phyloP scores from a whole-genome alignment of 352 stramenopile species.

The Pythium folliculosum region DNA sequence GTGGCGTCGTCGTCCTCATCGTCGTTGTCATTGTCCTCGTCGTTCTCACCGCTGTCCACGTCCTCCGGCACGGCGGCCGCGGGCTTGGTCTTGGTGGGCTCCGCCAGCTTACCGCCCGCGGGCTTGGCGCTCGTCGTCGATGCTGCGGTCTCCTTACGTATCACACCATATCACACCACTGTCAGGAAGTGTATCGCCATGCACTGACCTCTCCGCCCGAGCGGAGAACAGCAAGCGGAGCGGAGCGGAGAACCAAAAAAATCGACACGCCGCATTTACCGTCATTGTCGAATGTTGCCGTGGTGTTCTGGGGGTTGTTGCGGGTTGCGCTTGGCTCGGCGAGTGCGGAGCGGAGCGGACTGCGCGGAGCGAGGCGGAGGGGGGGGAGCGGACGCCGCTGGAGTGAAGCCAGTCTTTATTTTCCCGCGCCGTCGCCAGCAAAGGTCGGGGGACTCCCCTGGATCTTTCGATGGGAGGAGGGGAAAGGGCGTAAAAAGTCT shows the following conservation, averaged over 20 bases:
- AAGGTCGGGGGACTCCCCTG: neutral
- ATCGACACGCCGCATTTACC: conserved; percentile 6
- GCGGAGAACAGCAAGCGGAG: conserved; percentile 2
- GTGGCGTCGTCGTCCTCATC: conserved; percentile 32
- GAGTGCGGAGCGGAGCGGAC: conserved; percentile 16
- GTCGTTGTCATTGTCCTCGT: conserved; percentile 28
- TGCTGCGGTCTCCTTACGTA: conserved; percentile 17
- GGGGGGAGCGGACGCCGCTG: neutral
- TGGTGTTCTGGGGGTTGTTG: conserved; percentile 1
- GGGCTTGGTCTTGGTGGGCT: conserved; percentile 26
- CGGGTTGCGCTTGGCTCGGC: conserved; percentile 17
- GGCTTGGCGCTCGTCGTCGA: conserved; percentile 9
- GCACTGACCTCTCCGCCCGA: neutral
- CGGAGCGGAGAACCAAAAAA: conserved; percentile 2
- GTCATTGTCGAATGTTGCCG: conserved; percentile 21
- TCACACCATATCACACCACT: neutral
- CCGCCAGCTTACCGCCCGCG: conserved; percentile 20
- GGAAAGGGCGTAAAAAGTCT: conserved; percentile 25
- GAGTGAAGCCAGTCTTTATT: conserved; percentile 16
- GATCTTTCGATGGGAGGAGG: conserved; percentile 15
- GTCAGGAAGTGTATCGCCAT: too few species aligned
- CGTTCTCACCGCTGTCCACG: conserved; percentile 28
- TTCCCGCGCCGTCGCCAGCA: conserved; percentile 13
- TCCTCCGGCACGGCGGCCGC: conserved; percentile 28
- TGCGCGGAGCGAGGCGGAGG: neutral